A percentile compares a stretch with the other conserved stretches of the same genome.
Evolutionary conservation across 805 yeast genomes (phyloP).

Genomic region (Saccharomycopsis fermentans): DNA sequence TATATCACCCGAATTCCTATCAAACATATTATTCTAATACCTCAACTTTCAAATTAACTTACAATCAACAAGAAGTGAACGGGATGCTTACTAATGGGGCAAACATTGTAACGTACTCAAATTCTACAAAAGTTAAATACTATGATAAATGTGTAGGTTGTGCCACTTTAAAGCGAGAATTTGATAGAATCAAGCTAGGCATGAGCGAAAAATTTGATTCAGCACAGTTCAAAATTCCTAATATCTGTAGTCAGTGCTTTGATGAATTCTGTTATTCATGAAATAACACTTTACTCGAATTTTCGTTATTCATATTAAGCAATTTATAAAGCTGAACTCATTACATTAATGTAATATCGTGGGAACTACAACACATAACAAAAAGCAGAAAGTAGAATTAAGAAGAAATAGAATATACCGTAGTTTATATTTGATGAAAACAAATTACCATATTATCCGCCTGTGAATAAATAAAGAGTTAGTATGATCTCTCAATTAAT

Average conservation of each 20-base stretch:
- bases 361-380: too few species aligned
- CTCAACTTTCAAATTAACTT: constrained; percentile 59
- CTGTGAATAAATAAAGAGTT: not conserved
- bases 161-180: constrained; percentile 41
- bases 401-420: too few species aligned
- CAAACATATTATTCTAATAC: constrained; percentile 56
- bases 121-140: constrained; percentile 28
- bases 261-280: constrained; percentile 31
- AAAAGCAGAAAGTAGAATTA: too few species aligned
- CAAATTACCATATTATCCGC: too few species aligned
- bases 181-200: constrained; percentile 30
- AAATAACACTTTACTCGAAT: not conserved
- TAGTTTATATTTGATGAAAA: too few species aligned
- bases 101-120: constrained; percentile 42
- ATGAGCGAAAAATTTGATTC: constrained; percentile 15
- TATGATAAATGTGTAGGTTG: constrained; percentile 47
- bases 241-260: constrained; percentile 30
- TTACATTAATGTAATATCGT: too few species aligned
- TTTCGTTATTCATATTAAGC: too few species aligned
- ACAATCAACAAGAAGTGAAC: constrained; percentile 43
- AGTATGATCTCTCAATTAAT: not conserved
- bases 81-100: constrained; percentile 64
- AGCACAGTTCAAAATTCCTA: constrained; percentile 22
- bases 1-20: constrained; percentile 66
- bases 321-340: too few species aligned